Conservation (phyloP, 2,329 filamentous ascomycete species). For the Metarhizium sp. region DNA sequence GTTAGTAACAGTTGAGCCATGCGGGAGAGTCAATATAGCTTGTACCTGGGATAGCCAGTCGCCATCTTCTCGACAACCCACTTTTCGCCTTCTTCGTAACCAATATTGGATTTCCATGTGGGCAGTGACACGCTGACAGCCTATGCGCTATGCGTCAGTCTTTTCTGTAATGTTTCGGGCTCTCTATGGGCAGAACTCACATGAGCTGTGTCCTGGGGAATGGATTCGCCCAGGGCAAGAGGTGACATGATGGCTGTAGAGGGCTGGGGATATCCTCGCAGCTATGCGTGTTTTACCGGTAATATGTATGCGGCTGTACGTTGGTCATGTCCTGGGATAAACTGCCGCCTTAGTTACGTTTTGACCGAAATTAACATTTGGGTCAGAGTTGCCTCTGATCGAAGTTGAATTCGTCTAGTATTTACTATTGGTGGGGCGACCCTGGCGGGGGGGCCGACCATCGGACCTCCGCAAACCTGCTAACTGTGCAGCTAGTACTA, state of each 20-base stretch:
- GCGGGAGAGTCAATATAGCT: neutral
- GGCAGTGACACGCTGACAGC: slow-evolving; percentile 94
- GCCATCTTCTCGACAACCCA: slow-evolving; percentile 82
- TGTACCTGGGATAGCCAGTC: slow-evolving; percentile 82
- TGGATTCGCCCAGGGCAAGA: slow-evolving; percentile 56
- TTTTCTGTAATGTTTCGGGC: neutral
- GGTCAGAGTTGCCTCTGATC: neutral
- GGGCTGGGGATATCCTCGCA: neutral
- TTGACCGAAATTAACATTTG: neutral
- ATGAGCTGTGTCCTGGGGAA: slow-evolving; percentile 70
- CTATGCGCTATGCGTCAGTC: slow-evolving; percentile 32
- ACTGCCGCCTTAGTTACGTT: neutral
- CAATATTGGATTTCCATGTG: slow-evolving; percentile 84
- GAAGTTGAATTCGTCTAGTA: neutral
- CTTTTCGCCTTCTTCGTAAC: slow-evolving; percentile 83
- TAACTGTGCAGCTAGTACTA: too few relatives aligned
- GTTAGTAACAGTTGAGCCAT: neutral
- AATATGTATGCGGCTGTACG: neutral
- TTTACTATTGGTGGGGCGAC: neutral
- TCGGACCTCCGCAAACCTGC: neutral
- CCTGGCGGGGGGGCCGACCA: slow-evolving; percentile 1
- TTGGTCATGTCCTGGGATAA: neutral
- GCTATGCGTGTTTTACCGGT: neutral
- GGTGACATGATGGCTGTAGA: slow-evolving; percentile 28
- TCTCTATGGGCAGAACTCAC: slow-evolving; percentile 36